Evolutionary conservation across 139 green algal species (phyloP).

Genomic region (Chlorella sp.): DNA sequence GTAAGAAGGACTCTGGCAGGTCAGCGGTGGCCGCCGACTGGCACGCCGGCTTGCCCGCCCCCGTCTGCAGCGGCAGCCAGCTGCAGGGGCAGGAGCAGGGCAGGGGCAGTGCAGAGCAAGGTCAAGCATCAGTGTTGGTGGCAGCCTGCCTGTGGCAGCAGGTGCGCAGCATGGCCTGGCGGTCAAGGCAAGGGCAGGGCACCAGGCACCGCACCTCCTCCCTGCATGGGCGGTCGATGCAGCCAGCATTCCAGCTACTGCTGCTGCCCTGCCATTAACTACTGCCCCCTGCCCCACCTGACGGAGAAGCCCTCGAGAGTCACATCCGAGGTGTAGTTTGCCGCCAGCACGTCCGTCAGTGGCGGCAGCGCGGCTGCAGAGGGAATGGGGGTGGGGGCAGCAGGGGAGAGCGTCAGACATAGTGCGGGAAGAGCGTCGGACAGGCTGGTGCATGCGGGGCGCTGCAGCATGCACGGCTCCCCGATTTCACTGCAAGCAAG

Average conservation of each 20-base stretch:
- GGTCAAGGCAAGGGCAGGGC: neutral
- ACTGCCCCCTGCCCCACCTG: neutral
- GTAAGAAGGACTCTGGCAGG: conserved; percentile 26
- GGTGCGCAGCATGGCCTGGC: too few species aligned
- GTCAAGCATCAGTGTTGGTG: too few species aligned
- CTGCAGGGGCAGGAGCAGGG: neutral
- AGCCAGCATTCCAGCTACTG: too few species aligned
- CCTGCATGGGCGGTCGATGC: too few species aligned
- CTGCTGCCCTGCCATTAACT: neutral
- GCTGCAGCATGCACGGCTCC: too few species aligned
- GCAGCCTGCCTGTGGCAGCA: too few species aligned
- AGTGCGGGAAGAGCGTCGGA: neutral
- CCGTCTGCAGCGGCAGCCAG: neutral
- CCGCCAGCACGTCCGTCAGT: conserved; percentile 3
- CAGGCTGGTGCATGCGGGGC: neutral
- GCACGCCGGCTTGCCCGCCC: neutral
- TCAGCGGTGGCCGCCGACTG: neutral
- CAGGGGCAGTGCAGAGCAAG: too few species aligned
- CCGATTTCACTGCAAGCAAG: too few species aligned
- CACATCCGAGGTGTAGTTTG: conserved; percentile 3
- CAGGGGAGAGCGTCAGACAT: neutral
- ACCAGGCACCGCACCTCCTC: too few species aligned
- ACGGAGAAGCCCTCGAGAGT: neutral
- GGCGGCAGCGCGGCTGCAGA: conserved; percentile 14
- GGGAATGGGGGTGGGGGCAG: neutral